Conservation (phyloP, 345 rosid genomes). For the Physaria fendleri region DNA sequence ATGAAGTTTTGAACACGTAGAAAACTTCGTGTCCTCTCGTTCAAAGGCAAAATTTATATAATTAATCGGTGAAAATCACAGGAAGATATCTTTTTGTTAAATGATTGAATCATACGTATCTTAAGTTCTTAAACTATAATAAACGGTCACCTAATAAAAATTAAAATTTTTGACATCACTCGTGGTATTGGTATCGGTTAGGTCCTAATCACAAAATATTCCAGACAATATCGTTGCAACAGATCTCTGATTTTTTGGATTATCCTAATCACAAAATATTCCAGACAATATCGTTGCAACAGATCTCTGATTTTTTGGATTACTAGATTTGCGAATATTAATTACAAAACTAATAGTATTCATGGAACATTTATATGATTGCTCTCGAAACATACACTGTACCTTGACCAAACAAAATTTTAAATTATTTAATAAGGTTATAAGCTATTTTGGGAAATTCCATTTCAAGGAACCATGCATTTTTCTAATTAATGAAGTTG, state of each 20-base stretch:
- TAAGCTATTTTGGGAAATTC: slow-evolving; percentile 18
- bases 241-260: slow-evolving; percentile 26
- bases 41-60: slow-evolving; percentile 1
- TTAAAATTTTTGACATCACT: neutral
- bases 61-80: neutral
- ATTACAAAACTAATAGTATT: neutral
- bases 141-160: slow-evolving; percentile 18
- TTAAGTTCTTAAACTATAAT: neutral
- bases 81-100: neutral
- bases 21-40: slow-evolving; percentile 10
- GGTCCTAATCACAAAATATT: slow-evolving; percentile 15
- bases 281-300: slow-evolving; percentile 28
- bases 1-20: neutral
- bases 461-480: neutral
- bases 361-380: slow-evolving; percentile 24
- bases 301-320: slow-evolving; percentile 25
- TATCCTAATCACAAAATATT: slow-evolving; percentile 17
- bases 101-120: slow-evolving; percentile 2
- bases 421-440: neutral
- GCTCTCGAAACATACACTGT: slow-evolving; percentile 21
- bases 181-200: slow-evolving; percentile 11
- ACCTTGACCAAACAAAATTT: neutral
- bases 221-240: slow-evolving; percentile 28
- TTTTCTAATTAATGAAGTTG: neutral
- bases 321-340: slow-evolving; percentile 9